Evolutionary conservation across 2,329 filamentous ascomycete genomes (phyloP), one percentile per base, ranked within the genome.

Genomic region (Myrmaecium sp.): DNA sequence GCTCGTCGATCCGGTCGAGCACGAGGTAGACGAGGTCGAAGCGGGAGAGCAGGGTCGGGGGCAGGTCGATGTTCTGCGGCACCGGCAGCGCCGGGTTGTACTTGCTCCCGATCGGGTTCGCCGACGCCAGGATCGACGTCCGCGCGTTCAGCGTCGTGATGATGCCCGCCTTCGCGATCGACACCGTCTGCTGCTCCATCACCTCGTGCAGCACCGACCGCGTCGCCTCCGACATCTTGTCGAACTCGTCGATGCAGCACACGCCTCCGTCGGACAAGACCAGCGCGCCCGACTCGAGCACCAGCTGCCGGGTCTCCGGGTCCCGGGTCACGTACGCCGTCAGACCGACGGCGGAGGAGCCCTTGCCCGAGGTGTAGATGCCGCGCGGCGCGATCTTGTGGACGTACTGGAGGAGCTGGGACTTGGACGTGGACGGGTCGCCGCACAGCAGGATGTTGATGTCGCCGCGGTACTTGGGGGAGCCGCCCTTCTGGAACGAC

Each of bases 1-100:
- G 76, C 55, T 95, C 89, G 44, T 95, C 86, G 26, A 91, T 75
- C 5, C 80, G 80, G 49, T 98, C 89, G 25, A 98, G 72, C 22
- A 98, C 89, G 2, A 98, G 71, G 47, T 98, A 98, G 26, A 98
- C 86, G 5, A 98, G 62, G 50, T 98, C 89, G 48, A 98, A 98
- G 62, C 89, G 77, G 4, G 84, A 94, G 27, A 98, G 68, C 5
- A 98, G 64, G 0, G 89, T 98, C 0, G 89, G 89, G 1, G 89
- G 89, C 6, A 98, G 69, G 45, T 98, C 89, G 41, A 98, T 98
- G 52, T 98, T 98, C 44, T 95, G 84, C 3, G 89, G 89, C 9
- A 98, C 89, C 0, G 89, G 84, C 14, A 98, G 59, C 43, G 93
- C 86, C 3, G 82, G 79, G 52, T 98, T 95, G 59, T 98, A 98